Evolutionary conservation across 2,329 filamentous ascomycete species (phyloP).

Genomic region (Ceratocystis smalleyi): DNA sequence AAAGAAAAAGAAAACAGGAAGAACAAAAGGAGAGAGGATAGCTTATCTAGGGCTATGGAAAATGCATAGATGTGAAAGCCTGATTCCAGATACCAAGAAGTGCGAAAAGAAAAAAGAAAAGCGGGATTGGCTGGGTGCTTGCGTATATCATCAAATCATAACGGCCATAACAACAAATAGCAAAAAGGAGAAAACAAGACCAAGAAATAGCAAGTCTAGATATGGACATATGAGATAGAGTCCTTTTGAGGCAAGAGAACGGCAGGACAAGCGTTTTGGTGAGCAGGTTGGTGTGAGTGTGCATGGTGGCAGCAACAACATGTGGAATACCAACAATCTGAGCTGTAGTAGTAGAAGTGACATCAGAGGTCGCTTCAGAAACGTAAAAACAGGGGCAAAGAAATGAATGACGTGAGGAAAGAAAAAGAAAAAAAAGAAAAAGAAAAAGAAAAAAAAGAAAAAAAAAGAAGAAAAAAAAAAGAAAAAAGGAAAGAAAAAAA

Average conservation of each 20-base stretch:
- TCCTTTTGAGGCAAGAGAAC: not conserved
- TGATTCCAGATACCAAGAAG: not conserved
- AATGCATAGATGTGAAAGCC: not conserved
- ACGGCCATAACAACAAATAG: not conserved
- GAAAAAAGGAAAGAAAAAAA: not conserved
- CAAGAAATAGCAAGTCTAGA: not conserved
- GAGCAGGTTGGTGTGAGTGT: not conserved
- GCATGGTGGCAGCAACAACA: no score
- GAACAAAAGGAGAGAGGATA: not conserved
- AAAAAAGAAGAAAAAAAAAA: not conserved
- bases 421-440: not conserved
- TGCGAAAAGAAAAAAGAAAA: not conserved
- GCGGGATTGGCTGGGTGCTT: not conserved
- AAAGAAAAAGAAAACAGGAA: not conserved
- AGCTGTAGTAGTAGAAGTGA: not conserved
- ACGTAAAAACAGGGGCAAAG: not conserved
- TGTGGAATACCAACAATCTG: not conserved
- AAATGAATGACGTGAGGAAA: not conserved
- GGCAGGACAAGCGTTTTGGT: not conserved
- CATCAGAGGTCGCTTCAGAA: not conserved
- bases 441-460: not conserved
- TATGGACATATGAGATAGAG: not conserved
- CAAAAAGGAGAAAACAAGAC: not conserved
- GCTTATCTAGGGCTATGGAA: not conserved
- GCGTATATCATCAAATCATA: not conserved